Conservation (phyloP, 2,329 filamentous ascomycete species). For the Amphichorda felina region DNA sequence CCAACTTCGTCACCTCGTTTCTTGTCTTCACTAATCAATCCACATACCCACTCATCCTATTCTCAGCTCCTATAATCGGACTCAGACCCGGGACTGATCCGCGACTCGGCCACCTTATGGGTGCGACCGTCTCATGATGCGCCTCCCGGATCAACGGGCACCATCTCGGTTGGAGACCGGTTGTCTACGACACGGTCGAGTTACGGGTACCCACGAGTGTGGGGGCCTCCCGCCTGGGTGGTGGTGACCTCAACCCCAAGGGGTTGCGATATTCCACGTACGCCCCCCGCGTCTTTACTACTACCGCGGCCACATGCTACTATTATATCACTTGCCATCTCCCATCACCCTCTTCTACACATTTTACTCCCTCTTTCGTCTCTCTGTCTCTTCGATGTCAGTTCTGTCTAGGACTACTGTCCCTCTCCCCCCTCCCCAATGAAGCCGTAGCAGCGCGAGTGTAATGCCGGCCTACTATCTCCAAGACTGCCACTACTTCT, state of each 20-base stretch:
- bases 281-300: neutral
- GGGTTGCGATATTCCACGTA: neutral
- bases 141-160: neutral
- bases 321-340: neutral
- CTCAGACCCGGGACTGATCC: too few species aligned
- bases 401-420: neutral
- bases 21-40: neutral
- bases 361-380: neutral
- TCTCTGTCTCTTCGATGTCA: neutral
- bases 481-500: constrained; percentile 89
- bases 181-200: neutral
- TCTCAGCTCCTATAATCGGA: too few species aligned
- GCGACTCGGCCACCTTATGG: too few species aligned
- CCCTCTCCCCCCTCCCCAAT: neutral
- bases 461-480: constrained; percentile 68
- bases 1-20: neutral
- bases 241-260: neutral
- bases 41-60: too few species aligned
- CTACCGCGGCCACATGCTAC: constrained; percentile 1
- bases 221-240: neutral
- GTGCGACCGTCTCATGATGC: neutral
- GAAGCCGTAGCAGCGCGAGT: constrained; percentile 16
- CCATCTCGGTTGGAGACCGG: neutral
- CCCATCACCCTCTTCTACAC: neutral
- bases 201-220: neutral